Evolutionary conservation across 352 stramenopile genomes (phyloP).

Genomic region (Phytophthora syringae): DNA sequence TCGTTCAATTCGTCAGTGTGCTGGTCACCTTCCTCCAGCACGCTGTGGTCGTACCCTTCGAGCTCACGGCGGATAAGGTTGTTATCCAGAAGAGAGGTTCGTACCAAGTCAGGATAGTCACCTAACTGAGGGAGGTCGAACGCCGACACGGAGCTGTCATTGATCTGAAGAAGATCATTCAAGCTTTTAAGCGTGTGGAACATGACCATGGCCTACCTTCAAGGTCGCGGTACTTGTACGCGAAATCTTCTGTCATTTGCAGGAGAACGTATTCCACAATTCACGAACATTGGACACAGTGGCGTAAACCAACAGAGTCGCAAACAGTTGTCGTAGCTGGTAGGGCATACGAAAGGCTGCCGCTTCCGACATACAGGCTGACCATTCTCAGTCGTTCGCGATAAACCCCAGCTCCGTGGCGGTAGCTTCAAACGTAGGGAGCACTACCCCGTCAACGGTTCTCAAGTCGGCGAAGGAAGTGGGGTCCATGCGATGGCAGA

Average conservation of each 20-base stretch:
- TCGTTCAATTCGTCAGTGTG: too few species aligned
- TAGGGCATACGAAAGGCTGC: slow-evolving; percentile 25
- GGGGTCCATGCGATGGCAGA: too few species aligned
- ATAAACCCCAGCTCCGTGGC: neutral
- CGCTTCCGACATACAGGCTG: neutral
- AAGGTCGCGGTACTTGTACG: neutral
- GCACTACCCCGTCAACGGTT: too few species aligned
- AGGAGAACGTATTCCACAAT: slow-evolving; percentile 35
- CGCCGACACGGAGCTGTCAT: too few species aligned
- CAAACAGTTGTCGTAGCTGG: slow-evolving; percentile 46
- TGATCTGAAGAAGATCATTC: slow-evolving; percentile 4
- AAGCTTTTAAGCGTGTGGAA: slow-evolving; percentile 20
- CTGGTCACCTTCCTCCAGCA: too few species aligned
- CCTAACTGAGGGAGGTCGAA: too few species aligned
- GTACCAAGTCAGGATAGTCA: too few species aligned
- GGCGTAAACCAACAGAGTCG: slow-evolving; percentile 33
- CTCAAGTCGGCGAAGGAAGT: too few species aligned
- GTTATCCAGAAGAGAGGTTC: too few species aligned
- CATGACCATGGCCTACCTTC: slow-evolving; percentile 2
- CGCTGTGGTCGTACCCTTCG: too few species aligned
- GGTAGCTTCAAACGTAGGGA: too few species aligned
- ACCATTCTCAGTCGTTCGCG: neutral
- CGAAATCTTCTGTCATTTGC: slow-evolving; percentile 23
- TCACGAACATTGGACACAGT: slow-evolving; percentile 5
- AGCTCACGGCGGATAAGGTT: too few species aligned